Evolutionary conservation across 805 yeast genomes (phyloP), one percentile per base, ranked within the genome.

Genomic region (Scheffersomyces stipitis): DNA sequence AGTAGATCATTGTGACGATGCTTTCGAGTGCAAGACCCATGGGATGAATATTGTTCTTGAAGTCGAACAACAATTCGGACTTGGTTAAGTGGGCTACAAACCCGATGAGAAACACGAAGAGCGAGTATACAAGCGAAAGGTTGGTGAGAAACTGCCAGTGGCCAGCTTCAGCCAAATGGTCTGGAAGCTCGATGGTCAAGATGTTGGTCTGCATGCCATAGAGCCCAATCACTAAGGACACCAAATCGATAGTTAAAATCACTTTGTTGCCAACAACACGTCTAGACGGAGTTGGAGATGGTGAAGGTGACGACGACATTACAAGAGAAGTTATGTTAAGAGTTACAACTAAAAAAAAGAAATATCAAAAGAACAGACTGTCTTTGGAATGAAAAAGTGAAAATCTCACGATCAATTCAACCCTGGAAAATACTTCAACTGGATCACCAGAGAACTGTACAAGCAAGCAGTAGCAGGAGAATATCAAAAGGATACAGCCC

Each of bases 91-190:
- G 76, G 30, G 72, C 62, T 8, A 58, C 13, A 17, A 67, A 46
- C 15, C 75, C 49, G 5, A 45, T 9, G 10, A 37, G 37, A 35
- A 45, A 41, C 29, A 45, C 47, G 15, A 42, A 39, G 22, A 45
- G 23, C 16, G 46, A 42, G 35, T 37, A 45, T n/a, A 29, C 42
- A 9, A 45, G 32, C 20, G 49, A 33, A 16, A 42, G 33, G 52
- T 82, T 83, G 3, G 93, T 85, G 34, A 84, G 64, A 53, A 85
- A 85, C 52, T 85, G 91, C 60, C 72, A 73, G 39, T 77, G 84
- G 2, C 91, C 91, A 1, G 81, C 91, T 15, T 61, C 56, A 2
- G 51, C 63, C 18, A 83, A 57, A 26, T 59, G 64, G 1, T 59
- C 63, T 1, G 89, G 88, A 17, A 84, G 58, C 10, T 51, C 54